A percentile compares a stretch with the other conserved stretches of the same genome.
These are phyloP conservation scores for Hanseniaspora uvarum DNA, from an alignment of 1,139 yeast genomes.

Conservation along the genomic window DNA sequence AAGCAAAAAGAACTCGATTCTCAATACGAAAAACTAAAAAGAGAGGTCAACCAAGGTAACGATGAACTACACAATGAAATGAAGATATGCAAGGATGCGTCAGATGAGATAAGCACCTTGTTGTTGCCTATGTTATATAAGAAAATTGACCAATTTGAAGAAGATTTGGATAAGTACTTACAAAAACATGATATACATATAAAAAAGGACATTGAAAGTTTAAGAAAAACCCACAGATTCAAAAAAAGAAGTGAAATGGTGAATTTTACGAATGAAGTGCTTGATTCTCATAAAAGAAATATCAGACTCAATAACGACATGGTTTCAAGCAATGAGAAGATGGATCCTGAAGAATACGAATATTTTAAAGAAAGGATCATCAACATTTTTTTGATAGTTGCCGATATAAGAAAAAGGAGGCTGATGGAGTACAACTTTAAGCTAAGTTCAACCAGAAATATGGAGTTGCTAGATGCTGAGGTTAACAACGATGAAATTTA, in stretches of 20 bases:
- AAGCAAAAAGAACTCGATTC: conserved; percentile 54
- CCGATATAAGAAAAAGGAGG: conserved; percentile 10
- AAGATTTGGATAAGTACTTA: conserved; percentile 38
- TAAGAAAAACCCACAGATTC: conserved; percentile 21
- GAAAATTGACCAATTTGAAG: conserved; percentile 43
- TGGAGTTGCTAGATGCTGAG: conserved; percentile 4
- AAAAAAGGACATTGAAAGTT: conserved; percentile 26
- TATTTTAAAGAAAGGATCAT: conserved; percentile 13
- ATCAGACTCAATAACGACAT: conserved; percentile 13
- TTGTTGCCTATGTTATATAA: conserved; percentile 54
- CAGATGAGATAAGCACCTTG: conserved; percentile 51
- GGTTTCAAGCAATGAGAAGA: conserved; percentile 3
- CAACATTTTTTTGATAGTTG: not conserved
- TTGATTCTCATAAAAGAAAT: conserved; percentile 13
- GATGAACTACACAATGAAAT: conserved; percentile 41
- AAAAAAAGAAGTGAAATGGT: conserved; percentile 24
- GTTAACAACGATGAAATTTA: conserved; percentile 14
- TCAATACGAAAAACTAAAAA: conserved; percentile 37
- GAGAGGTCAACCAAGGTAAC: conserved; percentile 42
- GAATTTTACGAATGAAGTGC: not conserved
- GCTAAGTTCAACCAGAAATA: not conserved
- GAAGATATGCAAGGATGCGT: conserved; percentile 54
- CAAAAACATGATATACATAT: conserved; percentile 35
- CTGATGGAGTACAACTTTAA: conserved; percentile 6
- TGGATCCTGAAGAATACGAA: conserved; percentile 10